These are phyloP conservation scores for Trichoderma citrinoviride DNA, from an alignment of 2,329 filamentous ascomycete species.

Conservation along the genomic window DNA sequence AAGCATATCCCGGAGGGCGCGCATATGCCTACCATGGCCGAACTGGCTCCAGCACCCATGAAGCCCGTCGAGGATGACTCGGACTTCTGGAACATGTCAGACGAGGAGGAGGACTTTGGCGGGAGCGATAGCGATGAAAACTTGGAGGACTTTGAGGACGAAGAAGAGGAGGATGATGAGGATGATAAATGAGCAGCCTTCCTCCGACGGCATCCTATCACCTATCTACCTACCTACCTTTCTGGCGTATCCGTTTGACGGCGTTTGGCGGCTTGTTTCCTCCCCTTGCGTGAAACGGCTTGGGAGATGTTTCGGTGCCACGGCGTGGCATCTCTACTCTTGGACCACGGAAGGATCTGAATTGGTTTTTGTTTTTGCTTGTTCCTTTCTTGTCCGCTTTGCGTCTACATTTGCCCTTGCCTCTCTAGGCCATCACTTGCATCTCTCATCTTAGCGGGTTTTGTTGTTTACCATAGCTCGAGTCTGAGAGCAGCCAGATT, in stretches of 20 bases:
- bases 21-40: conserved; percentile 73
- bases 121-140: conserved; percentile 68
- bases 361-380: neutral
- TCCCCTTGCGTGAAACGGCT: conserved; percentile 8
- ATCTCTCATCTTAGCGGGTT: conserved; percentile 13
- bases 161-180: conserved; percentile 52
- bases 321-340: conserved; percentile 17
- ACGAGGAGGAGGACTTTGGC: conserved; percentile 74
- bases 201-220: neutral
- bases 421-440: neutral
- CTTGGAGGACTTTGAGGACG: conserved; percentile 54
- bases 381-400: neutral
- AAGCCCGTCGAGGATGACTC: conserved; percentile 65
- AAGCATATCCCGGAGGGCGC: conserved; percentile 76
- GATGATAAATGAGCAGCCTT: conserved; percentile 41
- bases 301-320: conserved; percentile 10
- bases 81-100: conserved; percentile 78
- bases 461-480: conserved; percentile 12
- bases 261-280: conserved; percentile 18
- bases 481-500: neutral
- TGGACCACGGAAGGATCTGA: conserved; percentile 7
- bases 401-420: neutral
- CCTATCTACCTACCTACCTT: neutral
- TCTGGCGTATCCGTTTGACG: conserved; percentile 13
- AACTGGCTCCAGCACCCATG: conserved; percentile 60